phyloP scores from a whole-genome alignment of 192 early-diverging fungal species.

The Chytriomyces confervae region DNA sequence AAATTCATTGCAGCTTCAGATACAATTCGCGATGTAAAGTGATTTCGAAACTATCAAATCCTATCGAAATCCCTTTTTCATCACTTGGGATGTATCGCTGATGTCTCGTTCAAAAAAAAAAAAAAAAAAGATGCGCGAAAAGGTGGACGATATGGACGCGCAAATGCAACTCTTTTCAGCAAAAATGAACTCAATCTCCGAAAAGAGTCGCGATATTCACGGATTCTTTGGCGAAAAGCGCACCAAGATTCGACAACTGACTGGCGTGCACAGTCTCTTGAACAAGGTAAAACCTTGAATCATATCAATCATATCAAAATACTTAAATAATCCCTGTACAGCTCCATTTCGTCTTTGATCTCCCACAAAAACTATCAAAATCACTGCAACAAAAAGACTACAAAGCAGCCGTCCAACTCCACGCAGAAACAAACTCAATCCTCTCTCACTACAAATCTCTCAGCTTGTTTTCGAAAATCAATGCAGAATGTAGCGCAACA shows the following conservation, averaged over 20 bases:
- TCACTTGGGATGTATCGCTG: not conserved
- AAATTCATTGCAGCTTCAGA: conserved; percentile 96
- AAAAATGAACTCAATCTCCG: conserved; percentile 71
- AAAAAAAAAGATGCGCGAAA: conserved; percentile 72
- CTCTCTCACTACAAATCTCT: conserved; percentile 80
- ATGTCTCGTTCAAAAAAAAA: not conserved
- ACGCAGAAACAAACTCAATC: conserved; percentile 71
- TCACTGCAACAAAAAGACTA: conserved; percentile 65
- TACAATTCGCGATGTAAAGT: conserved; percentile 61
- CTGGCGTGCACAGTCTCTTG: conserved; percentile 72
- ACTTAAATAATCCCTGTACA: conserved; percentile 12
- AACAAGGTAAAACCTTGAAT: conserved; percentile 56
- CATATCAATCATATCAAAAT: conserved; percentile 3
- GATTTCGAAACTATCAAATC: too few species aligned
- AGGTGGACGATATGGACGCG: conserved; percentile 84
- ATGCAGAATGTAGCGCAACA: conserved; percentile 78
- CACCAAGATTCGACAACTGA: conserved; percentile 76
- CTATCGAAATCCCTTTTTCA: not conserved
- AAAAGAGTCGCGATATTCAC: conserved; percentile 59
- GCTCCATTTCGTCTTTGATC: conserved; percentile 88
- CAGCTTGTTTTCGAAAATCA: conserved; percentile 78
- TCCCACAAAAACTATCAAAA: conserved; percentile 75
- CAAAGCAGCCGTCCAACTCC: conserved; percentile 78
- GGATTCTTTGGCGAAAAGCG: conserved; percentile 66
- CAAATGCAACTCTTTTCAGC: conserved; percentile 78